phyloP scores from a whole-genome alignment of 2,329 filamentous ascomycete species.

The Ophioceras dolichostomum region DNA sequence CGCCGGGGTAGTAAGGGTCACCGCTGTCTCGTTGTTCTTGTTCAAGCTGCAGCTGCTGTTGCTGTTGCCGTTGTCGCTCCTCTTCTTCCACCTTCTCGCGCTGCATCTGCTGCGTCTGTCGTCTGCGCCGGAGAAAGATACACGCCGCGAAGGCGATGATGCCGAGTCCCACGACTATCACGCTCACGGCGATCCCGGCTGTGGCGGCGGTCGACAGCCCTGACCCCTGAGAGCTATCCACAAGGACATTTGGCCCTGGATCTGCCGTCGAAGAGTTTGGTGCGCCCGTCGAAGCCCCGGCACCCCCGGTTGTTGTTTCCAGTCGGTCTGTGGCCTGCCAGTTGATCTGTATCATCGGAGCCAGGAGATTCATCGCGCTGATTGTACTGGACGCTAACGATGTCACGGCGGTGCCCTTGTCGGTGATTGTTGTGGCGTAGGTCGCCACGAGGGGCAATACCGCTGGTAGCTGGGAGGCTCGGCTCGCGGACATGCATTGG shows the following conservation, averaged over 20 bases:
- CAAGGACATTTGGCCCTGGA: too few species aligned
- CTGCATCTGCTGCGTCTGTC: not conserved
- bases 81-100: not conserved
- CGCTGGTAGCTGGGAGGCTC: too few species aligned
- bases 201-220: not conserved
- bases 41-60: not conserved
- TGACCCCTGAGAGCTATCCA: too few species aligned
- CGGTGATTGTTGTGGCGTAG: too few species aligned
- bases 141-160: not conserved
- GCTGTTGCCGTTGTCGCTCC: not conserved
- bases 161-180: not conserved
- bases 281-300: not conserved
- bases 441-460: too few species aligned
- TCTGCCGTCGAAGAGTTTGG: too few species aligned
- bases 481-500: too few species aligned
- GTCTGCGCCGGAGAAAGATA: not conserved
- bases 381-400: too few species aligned
- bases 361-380: constrained; percentile 10
- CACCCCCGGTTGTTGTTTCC: not conserved
- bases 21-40: not conserved
- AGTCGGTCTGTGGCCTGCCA: constrained; percentile 8
- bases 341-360: constrained; percentile 16
- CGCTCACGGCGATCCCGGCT: not conserved
- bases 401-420: too few species aligned
- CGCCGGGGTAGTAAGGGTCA: not conserved